These are phyloP conservation scores for Nicotiana paniculata DNA, from an alignment of 257 asterid species.

Conservation along the genomic window DNA sequence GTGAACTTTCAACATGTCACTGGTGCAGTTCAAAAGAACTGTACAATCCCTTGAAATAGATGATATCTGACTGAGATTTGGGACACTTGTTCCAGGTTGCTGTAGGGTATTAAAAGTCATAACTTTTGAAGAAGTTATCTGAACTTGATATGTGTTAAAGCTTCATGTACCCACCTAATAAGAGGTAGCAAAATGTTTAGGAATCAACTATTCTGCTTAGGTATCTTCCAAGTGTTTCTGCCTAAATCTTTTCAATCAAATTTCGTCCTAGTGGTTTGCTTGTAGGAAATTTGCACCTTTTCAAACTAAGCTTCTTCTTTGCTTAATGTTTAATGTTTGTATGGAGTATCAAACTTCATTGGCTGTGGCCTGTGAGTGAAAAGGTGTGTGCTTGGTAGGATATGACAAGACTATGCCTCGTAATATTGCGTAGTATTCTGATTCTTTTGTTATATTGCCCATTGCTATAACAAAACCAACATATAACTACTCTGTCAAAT, in stretches of 20 bases:
- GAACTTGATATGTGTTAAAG: background rate
- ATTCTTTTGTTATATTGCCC: background rate
- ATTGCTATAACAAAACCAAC: no score
- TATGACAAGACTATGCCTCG: no score
- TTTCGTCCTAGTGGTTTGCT: background rate
- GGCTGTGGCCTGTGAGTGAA: background rate
- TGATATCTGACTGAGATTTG: no score
- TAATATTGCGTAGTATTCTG: background rate
- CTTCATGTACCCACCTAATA: background rate
- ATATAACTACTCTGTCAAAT: no score
- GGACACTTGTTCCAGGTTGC: no score
- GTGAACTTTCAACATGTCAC: no score
- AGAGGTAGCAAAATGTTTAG: background rate
- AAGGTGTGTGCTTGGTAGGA: background rate
- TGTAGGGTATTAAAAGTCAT: no score
- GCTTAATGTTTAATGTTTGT: background rate
- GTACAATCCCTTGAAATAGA: no score
- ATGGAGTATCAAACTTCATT: background rate
- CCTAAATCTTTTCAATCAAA: background rate
- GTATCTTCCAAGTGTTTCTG: background rate
- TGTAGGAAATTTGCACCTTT: background rate
- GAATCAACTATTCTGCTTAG: background rate
- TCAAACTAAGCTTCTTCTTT: background rate
- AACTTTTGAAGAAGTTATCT: background rate
- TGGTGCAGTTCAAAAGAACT: no score